phyloP scores from a whole-genome alignment of 441 rosid genomes.

The Geranium incanum region DNA sequence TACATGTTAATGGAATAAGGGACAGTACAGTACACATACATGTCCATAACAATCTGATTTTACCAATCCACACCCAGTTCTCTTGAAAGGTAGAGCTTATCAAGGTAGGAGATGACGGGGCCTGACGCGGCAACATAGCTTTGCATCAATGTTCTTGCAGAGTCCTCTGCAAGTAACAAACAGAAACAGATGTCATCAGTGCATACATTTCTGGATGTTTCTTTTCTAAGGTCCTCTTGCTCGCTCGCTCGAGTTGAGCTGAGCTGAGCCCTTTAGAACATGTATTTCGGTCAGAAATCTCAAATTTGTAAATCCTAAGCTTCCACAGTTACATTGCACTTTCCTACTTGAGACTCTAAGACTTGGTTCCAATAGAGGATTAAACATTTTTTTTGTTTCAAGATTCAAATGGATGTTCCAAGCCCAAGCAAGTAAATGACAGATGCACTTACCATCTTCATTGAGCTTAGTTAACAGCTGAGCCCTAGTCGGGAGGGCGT shows the following conservation, averaged over 20 bases:
- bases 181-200: background rate
- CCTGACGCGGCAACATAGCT: conserved; percentile 47
- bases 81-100: conserved; percentile 59
- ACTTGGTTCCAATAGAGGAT: too few species aligned
- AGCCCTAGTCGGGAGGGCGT: conserved; percentile 73
- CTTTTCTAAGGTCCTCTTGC: background rate
- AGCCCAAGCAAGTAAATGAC: background rate
- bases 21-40: background rate
- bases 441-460: conserved; percentile 63
- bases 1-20: background rate
- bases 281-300: too few species aligned
- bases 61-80: conserved; percentile 80
- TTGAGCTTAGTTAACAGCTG: conserved; percentile 67
- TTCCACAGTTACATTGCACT: too few species aligned
- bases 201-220: background rate
- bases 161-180: conserved; percentile 37
- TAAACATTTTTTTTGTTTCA: too few species aligned
- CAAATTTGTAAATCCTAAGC: too few species aligned
- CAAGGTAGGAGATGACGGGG: conserved; percentile 49
- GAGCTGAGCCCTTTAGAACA: too few species aligned
- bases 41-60: conserved; percentile 14
- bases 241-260: background rate
- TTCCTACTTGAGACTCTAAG: too few species aligned
- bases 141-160: conserved; percentile 67
- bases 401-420: background rate